Evolutionary conservation across 768 basidiomycete genomes (phyloP).

Genomic region (Termitomyces sp.): DNA sequence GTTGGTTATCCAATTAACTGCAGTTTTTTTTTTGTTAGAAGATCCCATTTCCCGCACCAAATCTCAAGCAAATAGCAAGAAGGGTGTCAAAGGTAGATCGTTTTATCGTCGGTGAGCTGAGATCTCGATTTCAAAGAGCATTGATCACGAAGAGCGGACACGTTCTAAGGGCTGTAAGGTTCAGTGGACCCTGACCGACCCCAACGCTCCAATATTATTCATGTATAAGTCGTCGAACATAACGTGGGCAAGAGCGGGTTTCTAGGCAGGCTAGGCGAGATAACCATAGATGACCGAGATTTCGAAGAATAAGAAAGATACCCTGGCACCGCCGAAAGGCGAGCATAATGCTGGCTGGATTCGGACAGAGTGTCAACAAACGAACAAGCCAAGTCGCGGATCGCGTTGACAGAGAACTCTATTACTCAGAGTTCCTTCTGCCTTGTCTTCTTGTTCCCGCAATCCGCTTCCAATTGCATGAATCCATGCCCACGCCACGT

Average conservation of each 20-base stretch:
- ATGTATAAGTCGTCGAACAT: neutral
- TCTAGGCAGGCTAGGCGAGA: neutral
- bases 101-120: slow-evolving; percentile 9
- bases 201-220: neutral
- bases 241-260: slow-evolving; percentile 2
- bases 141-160: slow-evolving; percentile 15
- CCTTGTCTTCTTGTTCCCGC: neutral
- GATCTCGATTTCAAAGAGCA: slow-evolving; percentile 14
- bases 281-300: neutral
- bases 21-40: slow-evolving; percentile 7
- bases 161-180: neutral
- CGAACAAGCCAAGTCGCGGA: slow-evolving; percentile 15
- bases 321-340: neutral
- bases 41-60: slow-evolving; percentile 7
- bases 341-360: slow-evolving; percentile 4
- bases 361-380: slow-evolving; percentile 13
- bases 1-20: slow-evolving; percentile 12
- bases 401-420: slow-evolving; percentile 17
- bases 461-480: neutral
- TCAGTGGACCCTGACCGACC: slow-evolving; percentile 2
- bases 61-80: slow-evolving; percentile 9
- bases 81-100: slow-evolving; percentile 15
- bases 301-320: neutral
- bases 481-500: neutral
- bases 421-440: slow-evolving; percentile 4